Percentiles rank a stretch among this genome's conserved stretches.
phyloP scores from a whole-genome alignment of 176 grass and related monocot genomes.

The Rhynchospora tenuis region DNA sequence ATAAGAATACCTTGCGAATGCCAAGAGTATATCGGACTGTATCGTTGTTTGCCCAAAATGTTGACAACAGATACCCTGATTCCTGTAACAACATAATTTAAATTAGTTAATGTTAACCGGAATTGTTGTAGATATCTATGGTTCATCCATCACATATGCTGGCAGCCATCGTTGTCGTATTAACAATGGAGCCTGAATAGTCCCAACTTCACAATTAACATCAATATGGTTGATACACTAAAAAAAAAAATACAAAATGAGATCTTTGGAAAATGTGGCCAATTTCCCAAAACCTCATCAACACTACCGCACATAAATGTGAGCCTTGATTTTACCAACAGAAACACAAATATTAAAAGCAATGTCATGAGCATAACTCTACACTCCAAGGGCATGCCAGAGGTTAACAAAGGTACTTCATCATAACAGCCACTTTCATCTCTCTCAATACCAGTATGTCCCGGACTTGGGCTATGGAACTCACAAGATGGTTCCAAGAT shows the following conservation, averaged over 20 bases:
- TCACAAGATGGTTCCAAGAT: constrained; percentile 12
- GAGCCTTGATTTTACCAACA: neutral
- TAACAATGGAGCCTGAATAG: neutral
- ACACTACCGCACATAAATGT: neutral
- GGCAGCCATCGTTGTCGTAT: neutral
- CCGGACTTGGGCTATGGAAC: neutral
- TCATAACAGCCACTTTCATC: neutral
- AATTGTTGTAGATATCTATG: neutral
- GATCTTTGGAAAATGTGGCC: neutral
- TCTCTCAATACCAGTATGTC: neutral
- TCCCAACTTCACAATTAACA: neutral
- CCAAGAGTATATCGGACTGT: constrained; percentile 39
- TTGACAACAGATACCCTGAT: constrained; percentile 43
- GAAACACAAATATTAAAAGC: neutral
- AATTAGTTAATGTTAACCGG: neutral
- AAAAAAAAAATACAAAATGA: neutral
- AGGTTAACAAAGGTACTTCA: constrained; percentile 14
- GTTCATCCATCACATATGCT: neutral
- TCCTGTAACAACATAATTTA: neutral
- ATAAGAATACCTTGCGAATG: constrained; percentile 25
- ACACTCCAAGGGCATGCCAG: constrained; percentile 19
- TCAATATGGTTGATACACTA: neutral
- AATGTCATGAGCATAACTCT: constrained; percentile 2
- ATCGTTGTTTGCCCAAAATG: constrained; percentile 54
- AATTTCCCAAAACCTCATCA: neutral